Evolutionary conservation across 2,329 filamentous ascomycete genomes (phyloP).

Genomic region (Ascomycota sp.): DNA sequence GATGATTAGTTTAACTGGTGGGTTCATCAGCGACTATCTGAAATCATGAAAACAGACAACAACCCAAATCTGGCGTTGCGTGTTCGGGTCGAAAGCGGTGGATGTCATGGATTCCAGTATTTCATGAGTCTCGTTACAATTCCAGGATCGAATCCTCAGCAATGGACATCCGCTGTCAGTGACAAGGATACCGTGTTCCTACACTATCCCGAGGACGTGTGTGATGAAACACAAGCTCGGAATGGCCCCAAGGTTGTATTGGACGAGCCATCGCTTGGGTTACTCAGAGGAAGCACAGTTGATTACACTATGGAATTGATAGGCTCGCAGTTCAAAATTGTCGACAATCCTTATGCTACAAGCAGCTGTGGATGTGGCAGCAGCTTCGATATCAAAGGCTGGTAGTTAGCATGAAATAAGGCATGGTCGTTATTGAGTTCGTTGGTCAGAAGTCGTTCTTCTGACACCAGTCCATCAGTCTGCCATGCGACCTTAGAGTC

Average conservation of each 20-base stretch:
- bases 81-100: slow-evolving; percentile 76
- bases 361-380: slow-evolving; percentile 95
- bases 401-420: neutral
- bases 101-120: slow-evolving; percentile 96
- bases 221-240: slow-evolving; percentile 12
- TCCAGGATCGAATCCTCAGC: slow-evolving; percentile 16
- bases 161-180: slow-evolving; percentile 17
- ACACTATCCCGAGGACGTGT: slow-evolving; percentile 25
- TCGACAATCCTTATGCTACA: slow-evolving; percentile 73
- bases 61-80: slow-evolving; percentile 74
- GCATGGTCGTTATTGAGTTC: too few species aligned
- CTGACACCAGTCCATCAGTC: too few species aligned
- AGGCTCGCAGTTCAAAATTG: slow-evolving; percentile 73
- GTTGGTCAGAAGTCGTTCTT: too few species aligned
- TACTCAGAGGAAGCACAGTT: slow-evolving; percentile 81
- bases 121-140: slow-evolving; percentile 64
- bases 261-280: slow-evolving; percentile 65
- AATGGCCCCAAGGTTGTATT: slow-evolving; percentile 57
- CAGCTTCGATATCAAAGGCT: slow-evolving; percentile 70
- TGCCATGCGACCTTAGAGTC: too few species aligned
- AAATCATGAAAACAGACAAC: slow-evolving; percentile 48
- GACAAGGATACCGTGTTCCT: slow-evolving; percentile 82
- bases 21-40: slow-evolving; percentile 40
- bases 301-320: slow-evolving; percentile 95
- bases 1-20: neutral